A percentile compares a stretch with the other conserved stretches of the same genome.
Evolutionary conservation across 1,284 basidiomycete genomes (phyloP).

Genomic region (Cryptococcus sp.): DNA sequence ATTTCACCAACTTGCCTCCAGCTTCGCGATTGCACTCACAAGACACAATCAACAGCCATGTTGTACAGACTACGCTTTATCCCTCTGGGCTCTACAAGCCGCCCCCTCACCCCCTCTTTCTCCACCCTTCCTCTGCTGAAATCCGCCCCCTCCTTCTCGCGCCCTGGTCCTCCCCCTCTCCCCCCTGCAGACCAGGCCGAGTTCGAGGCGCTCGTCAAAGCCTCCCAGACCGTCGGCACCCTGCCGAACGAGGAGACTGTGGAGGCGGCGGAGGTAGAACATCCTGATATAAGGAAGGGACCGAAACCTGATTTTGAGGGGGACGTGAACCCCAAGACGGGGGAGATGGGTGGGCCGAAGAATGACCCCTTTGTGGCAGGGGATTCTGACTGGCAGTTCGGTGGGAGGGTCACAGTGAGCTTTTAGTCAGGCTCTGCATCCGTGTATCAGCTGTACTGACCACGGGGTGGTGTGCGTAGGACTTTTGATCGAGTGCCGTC

Average conservation of each 20-base stretch:
- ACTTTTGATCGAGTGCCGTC: not conserved
- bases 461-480: not conserved
- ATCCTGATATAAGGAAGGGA: conserved; percentile 53
- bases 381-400: conserved; percentile 49
- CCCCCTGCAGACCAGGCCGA: conserved; percentile 49
- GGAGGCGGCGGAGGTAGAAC: conserved; percentile 54
- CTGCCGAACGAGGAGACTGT: conserved; percentile 19
- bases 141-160: conserved; percentile 22
- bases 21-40: no score
- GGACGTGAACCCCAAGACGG: conserved; percentile 56
- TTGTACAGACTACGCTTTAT: no score
- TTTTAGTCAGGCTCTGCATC: not conserved
- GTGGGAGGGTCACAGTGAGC: conserved; percentile 50
- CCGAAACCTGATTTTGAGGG: conserved; percentile 55
- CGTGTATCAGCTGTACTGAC: not conserved
- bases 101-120: no score
- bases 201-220: conserved; percentile 48
- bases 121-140: not conserved
- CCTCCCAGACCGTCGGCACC: conserved; percentile 34
- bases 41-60: no score
- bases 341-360: conserved; percentile 58
- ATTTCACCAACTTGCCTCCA: no score
- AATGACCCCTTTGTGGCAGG: conserved; percentile 54
- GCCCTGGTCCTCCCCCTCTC: conserved; percentile 47
- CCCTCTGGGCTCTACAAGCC: no score